Evolutionary conservation across 1,284 basidiomycete genomes (phyloP).

Genomic region (Rhodofomes roseus): DNA sequence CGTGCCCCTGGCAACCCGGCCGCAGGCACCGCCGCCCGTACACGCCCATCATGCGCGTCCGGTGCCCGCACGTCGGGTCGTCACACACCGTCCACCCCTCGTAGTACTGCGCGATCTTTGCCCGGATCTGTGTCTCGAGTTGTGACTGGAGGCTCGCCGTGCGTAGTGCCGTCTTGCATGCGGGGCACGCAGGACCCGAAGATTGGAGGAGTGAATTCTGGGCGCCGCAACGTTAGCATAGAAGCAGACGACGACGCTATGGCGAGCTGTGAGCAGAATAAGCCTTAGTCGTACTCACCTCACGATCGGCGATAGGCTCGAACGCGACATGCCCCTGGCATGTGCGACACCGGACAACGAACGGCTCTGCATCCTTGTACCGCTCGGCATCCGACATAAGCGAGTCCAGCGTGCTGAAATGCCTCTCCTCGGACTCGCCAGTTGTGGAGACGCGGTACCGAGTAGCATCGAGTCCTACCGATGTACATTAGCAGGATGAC

Average conservation of each 20-base stretch:
- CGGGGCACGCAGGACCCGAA: constrained; percentile 53
- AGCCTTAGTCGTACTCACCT: constrained; percentile 48
- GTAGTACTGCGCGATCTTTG: constrained; percentile 81
- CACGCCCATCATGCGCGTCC: constrained; percentile 90
- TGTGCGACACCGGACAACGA: constrained; percentile 70
- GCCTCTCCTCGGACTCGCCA: constrained; percentile 59
- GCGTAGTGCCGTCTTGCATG: constrained; percentile 56
- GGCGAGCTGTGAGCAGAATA: too few relatives aligned
- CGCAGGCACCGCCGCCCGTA: constrained; percentile 82
- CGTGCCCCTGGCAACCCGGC: constrained; percentile 62
- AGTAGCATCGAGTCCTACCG: constrained; percentile 79
- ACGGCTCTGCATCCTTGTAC: constrained; percentile 72
- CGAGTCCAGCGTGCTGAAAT: constrained; percentile 85
- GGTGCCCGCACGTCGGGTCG: constrained; percentile 79
- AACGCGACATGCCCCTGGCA: constrained; percentile 69
- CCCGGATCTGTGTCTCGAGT: constrained; percentile 82
- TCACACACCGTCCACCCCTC: constrained; percentile 87
- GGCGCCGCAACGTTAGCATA: neutral
- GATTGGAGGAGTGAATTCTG: constrained; percentile 48
- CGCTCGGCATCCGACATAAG: constrained; percentile 87
- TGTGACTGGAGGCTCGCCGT: constrained; percentile 74
- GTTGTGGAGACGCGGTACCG: constrained; percentile 56
- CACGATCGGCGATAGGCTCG: constrained; percentile 60
- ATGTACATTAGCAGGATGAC: neutral
- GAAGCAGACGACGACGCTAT: neutral